A percentile compares a stretch with the other conserved stretches of the same genome.
phyloP scores from a whole-genome alignment of 2,329 filamentous ascomycete genomes.

The Arthrobotrys musiformis region DNA sequence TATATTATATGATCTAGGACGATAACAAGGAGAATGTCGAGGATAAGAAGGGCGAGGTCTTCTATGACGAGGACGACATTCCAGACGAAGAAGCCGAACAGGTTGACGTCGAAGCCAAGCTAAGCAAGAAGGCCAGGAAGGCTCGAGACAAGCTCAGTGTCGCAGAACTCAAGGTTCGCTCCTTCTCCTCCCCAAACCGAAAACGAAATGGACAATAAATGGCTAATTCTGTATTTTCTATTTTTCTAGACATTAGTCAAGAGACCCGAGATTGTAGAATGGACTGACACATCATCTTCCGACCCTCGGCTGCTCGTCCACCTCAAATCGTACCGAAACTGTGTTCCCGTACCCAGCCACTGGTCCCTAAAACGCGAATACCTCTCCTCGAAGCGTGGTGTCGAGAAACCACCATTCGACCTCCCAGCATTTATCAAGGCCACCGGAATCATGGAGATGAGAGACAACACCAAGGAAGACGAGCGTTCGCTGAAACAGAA shows the following conservation, averaged over 20 bases:
- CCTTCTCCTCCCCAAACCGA: neutral
- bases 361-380: slow-evolving; percentile 98
- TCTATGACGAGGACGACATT: slow-evolving; percentile 82
- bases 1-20: slow-evolving; percentile 62
- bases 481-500: slow-evolving; percentile 93
- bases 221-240: slow-evolving; percentile 2
- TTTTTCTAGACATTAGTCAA: slow-evolving; percentile 73
- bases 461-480: slow-evolving; percentile 96
- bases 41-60: slow-evolving; percentile 84
- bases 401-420: slow-evolving; percentile 93
- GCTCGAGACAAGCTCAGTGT: slow-evolving; percentile 90
- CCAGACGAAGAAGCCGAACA: slow-evolving; percentile 79
- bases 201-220: neutral
- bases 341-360: slow-evolving; percentile 91
- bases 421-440: slow-evolving; percentile 97
- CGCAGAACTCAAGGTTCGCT: slow-evolving; percentile 79
- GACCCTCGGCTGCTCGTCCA: slow-evolving; percentile 90
- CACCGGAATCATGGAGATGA: slow-evolving; percentile 97
- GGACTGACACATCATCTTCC: slow-evolving; percentile 92
- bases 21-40: slow-evolving; percentile 72
- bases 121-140: slow-evolving; percentile 96
- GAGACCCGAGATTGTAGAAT: slow-evolving; percentile 94
- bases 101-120: slow-evolving; percentile 71
- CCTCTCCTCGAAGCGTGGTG: slow-evolving; percentile 92
- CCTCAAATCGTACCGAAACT: slow-evolving; percentile 93